These are phyloP conservation scores for Aureobasidium musti DNA, from an alignment of 2,329 filamentous ascomycete genomes.

Conservation along the genomic window DNA sequence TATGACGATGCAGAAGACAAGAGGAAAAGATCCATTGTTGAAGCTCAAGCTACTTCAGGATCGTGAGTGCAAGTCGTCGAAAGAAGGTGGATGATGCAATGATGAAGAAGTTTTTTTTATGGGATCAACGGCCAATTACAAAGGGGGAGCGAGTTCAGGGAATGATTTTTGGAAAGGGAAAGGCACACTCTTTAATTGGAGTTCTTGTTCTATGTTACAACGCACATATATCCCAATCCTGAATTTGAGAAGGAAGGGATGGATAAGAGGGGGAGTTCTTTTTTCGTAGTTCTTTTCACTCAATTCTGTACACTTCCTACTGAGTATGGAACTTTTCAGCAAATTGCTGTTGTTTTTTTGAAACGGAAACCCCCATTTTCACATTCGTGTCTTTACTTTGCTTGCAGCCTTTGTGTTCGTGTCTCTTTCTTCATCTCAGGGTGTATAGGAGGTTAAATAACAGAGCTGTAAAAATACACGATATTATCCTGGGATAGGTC, in stretches of 20 bases:
- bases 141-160: not conserved
- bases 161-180: not conserved
- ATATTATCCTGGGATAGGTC: not conserved
- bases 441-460: not conserved
- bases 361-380: too few relatives aligned
- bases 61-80: not conserved
- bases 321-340: too few relatives aligned
- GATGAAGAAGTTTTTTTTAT: not conserved
- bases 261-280: too few relatives aligned
- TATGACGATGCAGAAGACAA: slow-evolving; percentile 9
- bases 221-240: not conserved
- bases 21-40: slow-evolving; percentile 3
- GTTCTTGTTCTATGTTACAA: not conserved
- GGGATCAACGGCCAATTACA: not conserved
- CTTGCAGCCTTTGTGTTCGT: too few relatives aligned
- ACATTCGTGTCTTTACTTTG: too few relatives aligned
- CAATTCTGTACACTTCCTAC: too few relatives aligned
- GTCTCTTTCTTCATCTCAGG: not conserved
- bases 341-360: too few relatives aligned
- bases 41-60: not conserved
- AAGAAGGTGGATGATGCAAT: too few relatives aligned
- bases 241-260: not conserved
- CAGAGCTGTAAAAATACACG: not conserved
- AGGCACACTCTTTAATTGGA: not conserved
- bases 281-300: too few relatives aligned